Percentiles rank a stretch among this genome's conserved stretches.
Evolutionary conservation across 2,329 filamentous ascomycete genomes (phyloP).

Genomic region (Botrytis byssoidea): DNA sequence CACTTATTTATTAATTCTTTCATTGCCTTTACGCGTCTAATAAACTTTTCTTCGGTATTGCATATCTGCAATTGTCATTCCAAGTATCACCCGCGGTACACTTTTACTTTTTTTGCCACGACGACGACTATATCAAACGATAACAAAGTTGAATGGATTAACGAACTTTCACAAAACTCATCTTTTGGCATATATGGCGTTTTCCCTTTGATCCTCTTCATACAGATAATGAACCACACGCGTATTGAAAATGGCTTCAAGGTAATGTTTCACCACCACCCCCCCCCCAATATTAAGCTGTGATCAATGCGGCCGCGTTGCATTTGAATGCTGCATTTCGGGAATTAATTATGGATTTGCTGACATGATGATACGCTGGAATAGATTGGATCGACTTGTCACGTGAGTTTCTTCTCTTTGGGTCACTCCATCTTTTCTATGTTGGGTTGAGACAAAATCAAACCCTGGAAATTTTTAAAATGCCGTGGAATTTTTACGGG

Average conservation of each 20-base stretch:
- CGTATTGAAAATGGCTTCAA: conserved; percentile 39
- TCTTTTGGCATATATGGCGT: conserved; percentile 24
- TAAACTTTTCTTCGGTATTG: neutral
- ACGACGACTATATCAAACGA: neutral
- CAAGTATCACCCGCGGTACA: neutral
- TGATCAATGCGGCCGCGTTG: conserved; percentile 14
- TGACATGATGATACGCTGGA: conserved; percentile 32
- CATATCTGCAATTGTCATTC: neutral
- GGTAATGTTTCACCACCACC: conserved; percentile 32
- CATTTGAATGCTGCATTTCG: neutral
- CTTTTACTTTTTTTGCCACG: neutral
- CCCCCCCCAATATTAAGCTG: conserved; percentile 1
- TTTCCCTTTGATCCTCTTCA: conserved; percentile 16
- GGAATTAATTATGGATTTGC: conserved; percentile 4
- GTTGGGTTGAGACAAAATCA: conserved; percentile 3
- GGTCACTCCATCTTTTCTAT: neutral
- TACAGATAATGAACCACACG: conserved; percentile 33
- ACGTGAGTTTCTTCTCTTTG: conserved; percentile 61
- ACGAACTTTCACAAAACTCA: neutral
- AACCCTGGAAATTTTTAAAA: neutral
- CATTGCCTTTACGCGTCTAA: neutral
- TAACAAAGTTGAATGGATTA: conserved; percentile 13
- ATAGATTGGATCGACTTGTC: conserved; percentile 79
- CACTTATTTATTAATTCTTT: neutral
- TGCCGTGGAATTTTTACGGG: neutral